phyloP scores from a whole-genome alignment of 106 monocot species.

The Posidonia australis region DNA sequence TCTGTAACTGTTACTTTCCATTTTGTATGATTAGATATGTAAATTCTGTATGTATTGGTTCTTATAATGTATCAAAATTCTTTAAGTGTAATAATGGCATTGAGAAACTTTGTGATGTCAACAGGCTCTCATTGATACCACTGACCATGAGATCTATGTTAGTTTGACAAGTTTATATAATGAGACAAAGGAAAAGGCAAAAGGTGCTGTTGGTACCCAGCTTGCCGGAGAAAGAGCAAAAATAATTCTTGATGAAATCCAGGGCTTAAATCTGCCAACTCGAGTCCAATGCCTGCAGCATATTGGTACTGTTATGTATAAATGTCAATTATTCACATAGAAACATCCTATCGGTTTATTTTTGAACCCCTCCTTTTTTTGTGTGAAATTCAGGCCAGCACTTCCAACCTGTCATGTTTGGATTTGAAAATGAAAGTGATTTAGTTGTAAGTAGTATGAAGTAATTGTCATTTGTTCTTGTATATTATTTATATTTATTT shows the following conservation, averaged over 20 bases:
- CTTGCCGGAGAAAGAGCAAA: slow-evolving; percentile 84
- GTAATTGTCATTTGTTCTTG: background rate
- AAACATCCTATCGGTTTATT: background rate
- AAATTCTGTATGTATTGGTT: no score
- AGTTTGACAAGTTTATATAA: slow-evolving; percentile 74
- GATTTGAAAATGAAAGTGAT: slow-evolving; percentile 51
- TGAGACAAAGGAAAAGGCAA: slow-evolving; percentile 40
- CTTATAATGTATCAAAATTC: no score
- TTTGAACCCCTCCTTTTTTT: background rate
- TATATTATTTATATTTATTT: slow-evolving; percentile 1
- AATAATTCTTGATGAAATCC: slow-evolving; percentile 86
- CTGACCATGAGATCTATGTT: slow-evolving; percentile 75
- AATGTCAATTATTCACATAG: background rate
- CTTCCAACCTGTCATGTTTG: slow-evolving; percentile 61
- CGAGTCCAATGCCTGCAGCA: slow-evolving; percentile 59
- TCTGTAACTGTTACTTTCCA: no score
- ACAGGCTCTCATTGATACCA: slow-evolving; percentile 82
- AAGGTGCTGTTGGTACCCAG: slow-evolving; percentile 77
- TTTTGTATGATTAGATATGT: no score
- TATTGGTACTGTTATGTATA: slow-evolving; percentile 42
- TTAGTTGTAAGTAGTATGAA: slow-evolving; percentile 47
- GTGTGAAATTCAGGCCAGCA: slow-evolving; percentile 34
- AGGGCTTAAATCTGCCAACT: slow-evolving; percentile 49
- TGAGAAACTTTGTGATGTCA: background rate
- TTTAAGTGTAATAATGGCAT: no score